Conservation (phyloP, 495 filamentous ascomycete species). For the Daldinia vernicosa region DNA sequence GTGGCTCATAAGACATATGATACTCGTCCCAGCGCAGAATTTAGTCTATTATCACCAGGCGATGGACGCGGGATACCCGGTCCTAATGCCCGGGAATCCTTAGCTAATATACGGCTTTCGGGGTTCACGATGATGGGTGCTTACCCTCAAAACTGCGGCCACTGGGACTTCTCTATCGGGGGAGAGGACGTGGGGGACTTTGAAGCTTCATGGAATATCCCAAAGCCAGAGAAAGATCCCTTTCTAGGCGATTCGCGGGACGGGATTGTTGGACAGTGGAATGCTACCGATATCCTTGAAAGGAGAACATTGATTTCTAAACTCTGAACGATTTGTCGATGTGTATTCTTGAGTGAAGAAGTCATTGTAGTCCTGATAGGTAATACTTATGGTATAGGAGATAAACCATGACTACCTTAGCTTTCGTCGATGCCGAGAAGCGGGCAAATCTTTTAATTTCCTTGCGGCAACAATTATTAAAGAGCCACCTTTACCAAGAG, state of each 20-base stretch:
- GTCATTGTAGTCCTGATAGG: no score
- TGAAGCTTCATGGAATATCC: background rate
- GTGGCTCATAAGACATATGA: background rate
- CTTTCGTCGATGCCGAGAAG: no score
- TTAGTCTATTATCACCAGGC: background rate
- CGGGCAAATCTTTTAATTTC: no score
- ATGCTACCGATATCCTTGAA: background rate
- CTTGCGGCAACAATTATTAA: no score
- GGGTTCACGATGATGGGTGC: background rate
- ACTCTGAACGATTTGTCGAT: background rate
- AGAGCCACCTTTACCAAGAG: no score
- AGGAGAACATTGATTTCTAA: background rate
- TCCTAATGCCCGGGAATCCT: background rate
- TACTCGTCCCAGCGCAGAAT: background rate
- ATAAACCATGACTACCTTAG: no score
- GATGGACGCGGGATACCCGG: background rate
- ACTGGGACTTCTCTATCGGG: background rate
- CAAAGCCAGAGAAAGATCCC: background rate
- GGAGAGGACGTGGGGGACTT: background rate
- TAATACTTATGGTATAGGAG: no score
- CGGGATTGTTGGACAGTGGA: background rate
- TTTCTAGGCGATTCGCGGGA: background rate
- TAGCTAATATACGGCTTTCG: background rate
- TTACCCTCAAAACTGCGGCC: background rate
- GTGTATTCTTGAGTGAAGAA: background rate